phyloP scores from a whole-genome alignment of 2,329 filamentous ascomycete species.

The Chrysoporthe puriensis region DNA sequence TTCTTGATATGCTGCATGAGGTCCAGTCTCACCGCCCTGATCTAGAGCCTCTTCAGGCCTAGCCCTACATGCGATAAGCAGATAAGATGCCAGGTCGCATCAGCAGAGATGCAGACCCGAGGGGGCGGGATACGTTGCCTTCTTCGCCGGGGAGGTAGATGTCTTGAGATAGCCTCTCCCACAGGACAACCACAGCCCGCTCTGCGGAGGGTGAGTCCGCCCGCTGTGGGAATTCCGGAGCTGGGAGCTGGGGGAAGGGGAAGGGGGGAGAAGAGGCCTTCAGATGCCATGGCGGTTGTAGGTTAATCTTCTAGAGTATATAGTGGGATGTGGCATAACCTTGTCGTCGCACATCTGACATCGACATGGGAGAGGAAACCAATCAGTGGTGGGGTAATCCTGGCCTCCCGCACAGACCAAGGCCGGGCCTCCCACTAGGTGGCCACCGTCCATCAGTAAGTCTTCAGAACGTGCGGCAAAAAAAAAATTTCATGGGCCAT shows the following conservation, averaged over 20 bases:
- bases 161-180: constrained; percentile 29
- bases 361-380: constrained; percentile 17
- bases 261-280: not conserved
- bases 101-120: constrained; percentile 8
- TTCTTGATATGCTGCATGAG: constrained; percentile 31
- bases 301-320: too few species aligned
- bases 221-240: not conserved
- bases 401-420: constrained; percentile 23
- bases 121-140: constrained; percentile 11
- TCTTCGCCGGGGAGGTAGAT: not conserved
- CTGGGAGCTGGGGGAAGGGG: not conserved
- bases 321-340: not conserved
- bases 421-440: constrained; percentile 29
- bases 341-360: not conserved
- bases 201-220: not conserved
- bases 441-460: constrained; percentile 12
- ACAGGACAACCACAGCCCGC: not conserved
- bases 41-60: constrained; percentile 28
- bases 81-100: constrained; percentile 33
- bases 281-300: not conserved
- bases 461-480: constrained; percentile 8
- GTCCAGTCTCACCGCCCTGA: constrained; percentile 37
- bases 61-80: constrained; percentile 34
- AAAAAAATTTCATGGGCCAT: constrained; percentile 33
- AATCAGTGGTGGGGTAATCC: constrained; percentile 36